Evolutionary conservation across 2,329 filamentous ascomycete genomes (phyloP).

Genomic region (Nectriaceae sp.): DNA sequence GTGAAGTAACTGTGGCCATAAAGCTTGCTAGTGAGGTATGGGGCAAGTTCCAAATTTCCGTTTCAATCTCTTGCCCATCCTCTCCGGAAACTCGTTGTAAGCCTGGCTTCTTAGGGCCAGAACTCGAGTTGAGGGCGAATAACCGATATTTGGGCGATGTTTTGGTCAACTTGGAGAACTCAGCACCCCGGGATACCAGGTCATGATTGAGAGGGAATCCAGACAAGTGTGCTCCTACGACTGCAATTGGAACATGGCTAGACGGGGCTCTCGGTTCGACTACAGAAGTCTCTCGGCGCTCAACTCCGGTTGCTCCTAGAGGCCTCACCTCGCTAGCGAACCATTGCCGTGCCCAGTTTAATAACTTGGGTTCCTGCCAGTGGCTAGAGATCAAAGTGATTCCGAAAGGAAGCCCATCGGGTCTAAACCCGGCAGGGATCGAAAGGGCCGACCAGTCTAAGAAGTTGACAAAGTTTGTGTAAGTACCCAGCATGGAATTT

Average conservation of each 20-base stretch:
- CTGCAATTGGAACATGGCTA: slow-evolving; percentile 26
- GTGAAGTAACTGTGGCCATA: slow-evolving; percentile 33
- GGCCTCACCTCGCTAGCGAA: slow-evolving; percentile 18
- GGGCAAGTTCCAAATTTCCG: slow-evolving; percentile 40
- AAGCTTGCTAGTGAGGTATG: slow-evolving; percentile 32
- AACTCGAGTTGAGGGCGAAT: slow-evolving; percentile 25
- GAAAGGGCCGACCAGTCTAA: slow-evolving; percentile 57
- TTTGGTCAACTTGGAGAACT: slow-evolving; percentile 22
- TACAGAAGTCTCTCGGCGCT: slow-evolving; percentile 3
- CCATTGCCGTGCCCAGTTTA: slow-evolving; percentile 32
- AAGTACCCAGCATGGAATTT: slow-evolving; percentile 56
- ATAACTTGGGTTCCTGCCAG: slow-evolving; percentile 37
- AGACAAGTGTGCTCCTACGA: slow-evolving; percentile 38
- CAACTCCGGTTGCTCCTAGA: slow-evolving; percentile 32
- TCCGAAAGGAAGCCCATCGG: slow-evolving; percentile 39
- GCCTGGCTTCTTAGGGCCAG: slow-evolving; percentile 32
- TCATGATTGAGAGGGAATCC: slow-evolving; percentile 38
- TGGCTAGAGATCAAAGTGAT: slow-evolving; percentile 38
- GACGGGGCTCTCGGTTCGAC: not conserved
- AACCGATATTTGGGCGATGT: slow-evolving; percentile 35
- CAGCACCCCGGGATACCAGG: slow-evolving; percentile 32
- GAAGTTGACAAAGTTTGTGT: slow-evolving; percentile 63
- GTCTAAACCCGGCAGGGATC: slow-evolving; percentile 50
- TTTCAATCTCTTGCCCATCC: slow-evolving; percentile 30
- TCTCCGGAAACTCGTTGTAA: slow-evolving; percentile 27